A percentile compares a stretch with the other conserved stretches of the same genome.
Evolutionary conservation across 1,284 basidiomycete genomes (phyloP).

Genomic region (Fomitopsis betulina): DNA sequence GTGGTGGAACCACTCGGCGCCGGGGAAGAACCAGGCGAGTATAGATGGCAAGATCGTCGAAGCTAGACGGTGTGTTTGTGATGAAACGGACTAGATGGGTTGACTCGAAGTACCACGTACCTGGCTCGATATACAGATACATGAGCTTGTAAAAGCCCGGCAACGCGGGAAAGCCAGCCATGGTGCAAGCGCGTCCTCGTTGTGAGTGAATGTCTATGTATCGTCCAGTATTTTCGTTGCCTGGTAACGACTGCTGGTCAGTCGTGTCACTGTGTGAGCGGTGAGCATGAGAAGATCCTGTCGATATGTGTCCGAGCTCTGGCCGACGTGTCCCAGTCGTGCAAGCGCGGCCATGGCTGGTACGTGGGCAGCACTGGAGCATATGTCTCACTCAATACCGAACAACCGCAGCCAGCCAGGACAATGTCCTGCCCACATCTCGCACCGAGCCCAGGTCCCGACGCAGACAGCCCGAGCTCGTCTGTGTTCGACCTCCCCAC

Average conservation of each 20-base stretch:
- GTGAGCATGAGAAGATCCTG: not conserved
- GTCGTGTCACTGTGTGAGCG: not conserved
- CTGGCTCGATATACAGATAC: slow-evolving; percentile 68
- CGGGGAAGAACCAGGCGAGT: slow-evolving; percentile 57
- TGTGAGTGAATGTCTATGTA: not conserved
- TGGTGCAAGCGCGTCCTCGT: slow-evolving; percentile 5
- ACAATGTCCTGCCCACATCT: slow-evolving; percentile 16
- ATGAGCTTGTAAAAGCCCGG: slow-evolving; percentile 63
- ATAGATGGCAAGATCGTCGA: slow-evolving; percentile 57
- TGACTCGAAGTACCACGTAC: slow-evolving; percentile 26
- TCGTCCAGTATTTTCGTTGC: not conserved
- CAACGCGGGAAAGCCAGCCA: slow-evolving; percentile 52
- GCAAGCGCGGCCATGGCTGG: no score
- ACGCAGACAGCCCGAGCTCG: slow-evolving; percentile 52
- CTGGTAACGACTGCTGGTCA: not conserved
- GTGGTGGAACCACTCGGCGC: slow-evolving; percentile 67
- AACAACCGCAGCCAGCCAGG: not conserved
- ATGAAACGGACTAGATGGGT: not conserved
- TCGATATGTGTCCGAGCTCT: no score
- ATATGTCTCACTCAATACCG: not conserved
- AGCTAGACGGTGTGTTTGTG: slow-evolving; percentile 28
- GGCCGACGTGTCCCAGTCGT: no score
- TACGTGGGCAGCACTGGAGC: no score
- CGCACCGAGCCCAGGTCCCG: slow-evolving; percentile 14
- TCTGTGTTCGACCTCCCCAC: slow-evolving; percentile 70